Evolutionary conservation across 1,139 yeast genomes (phyloP), one percentile per base, ranked within the genome.

Genomic region (Diutina sp.): DNA sequence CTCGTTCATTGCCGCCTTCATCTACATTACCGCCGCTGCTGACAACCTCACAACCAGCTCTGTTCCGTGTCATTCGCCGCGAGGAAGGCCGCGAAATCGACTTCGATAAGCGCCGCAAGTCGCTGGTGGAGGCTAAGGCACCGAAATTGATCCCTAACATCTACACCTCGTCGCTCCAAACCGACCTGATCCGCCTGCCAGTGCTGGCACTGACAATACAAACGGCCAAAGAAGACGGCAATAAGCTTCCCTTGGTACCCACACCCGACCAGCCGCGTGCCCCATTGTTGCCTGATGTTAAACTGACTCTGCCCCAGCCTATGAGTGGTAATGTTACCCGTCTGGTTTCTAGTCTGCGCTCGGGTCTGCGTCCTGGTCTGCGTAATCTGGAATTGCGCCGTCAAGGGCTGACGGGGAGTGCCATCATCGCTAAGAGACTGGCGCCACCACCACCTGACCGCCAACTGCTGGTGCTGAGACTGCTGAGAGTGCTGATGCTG

Each of bases 21-120:
- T 18, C 25, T 6, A 35, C 41, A 9, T 5, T 35, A 12, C 41
- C 41, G 11, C 41, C 41, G 6, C 41, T 4, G 14, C 41, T 35
- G 41, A 35, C 41, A n/a, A 1, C 41, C 4, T 35, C 41, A n/a
- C 11, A 12, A 35, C 41, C 11, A 35, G 41, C 41, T 2, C 53
- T 50, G 53, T 50, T 50, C 29, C 53, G 53, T 1, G 53, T 50
- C 16, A 50, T 50, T 32, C 44, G 53, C 7, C 69, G 91, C 46
- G 82, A 84, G n/a, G 82, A 79, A 51, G 74, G 79, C 16, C 72
- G 80, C 35, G 95, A 87, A 65, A 87, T 89, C 58, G 90, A 90
- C 69, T 88, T 89, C 66, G 95, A 89, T 64, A 85, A 88, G 63
- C 74, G 91, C 57, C 72, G 96, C 0, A 86, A 80, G 63, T 32